Evolutionary conservation across 345 rosid genomes (phyloP), one percentile per base, ranked within the genome.

Genomic region (Bruguiera sexangula): DNA sequence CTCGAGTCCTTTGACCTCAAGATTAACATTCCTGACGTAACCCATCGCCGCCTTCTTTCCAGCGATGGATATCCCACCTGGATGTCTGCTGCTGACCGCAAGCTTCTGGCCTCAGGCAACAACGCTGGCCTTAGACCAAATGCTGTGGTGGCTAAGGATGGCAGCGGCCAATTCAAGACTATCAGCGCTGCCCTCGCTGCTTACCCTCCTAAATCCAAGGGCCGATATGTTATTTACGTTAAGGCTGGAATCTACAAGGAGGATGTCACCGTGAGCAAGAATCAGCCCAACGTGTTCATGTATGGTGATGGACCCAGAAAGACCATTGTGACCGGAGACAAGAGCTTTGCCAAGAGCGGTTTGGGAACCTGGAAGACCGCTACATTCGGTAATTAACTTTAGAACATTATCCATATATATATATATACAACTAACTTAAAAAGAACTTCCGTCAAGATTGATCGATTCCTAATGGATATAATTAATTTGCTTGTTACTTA

Each of bases 131-230:
- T 75, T 61, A 79, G 3, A 36, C 91, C 95, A 0, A 79, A 79
- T 60, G 86, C 67, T 4, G 87, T 89, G 9, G 98, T 90, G 68
- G 97, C 96, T 34, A 65, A 86, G 66, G 98, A 93, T 67, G 97
- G 93, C 20, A 89, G 90, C 65, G 96, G 96, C 51, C 80, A 85
- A 24, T 86, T 79, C 76, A 90, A 66, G 78, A 76, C 84, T 15
- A 81, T 90, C 18, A 70, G 31, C 62, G 84, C 59, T 2, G 96
- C 98, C 6, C 78, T 93, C 3, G 81, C 77, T 8, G 74, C 89
- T 0, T 79, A 77, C 56, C 88, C 82, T 1, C 73, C 75, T 66
- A 65, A 71, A 34, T 60, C 22, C 8, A 59, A 58, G 16, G 87
- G 86, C 5, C 71, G 88, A 63, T 86, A 82, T 43, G 76, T 86